These are phyloP conservation scores for Trypanosoma mega DNA, from an alignment of 208 protist genomes.

Conservation along the genomic window DNA sequence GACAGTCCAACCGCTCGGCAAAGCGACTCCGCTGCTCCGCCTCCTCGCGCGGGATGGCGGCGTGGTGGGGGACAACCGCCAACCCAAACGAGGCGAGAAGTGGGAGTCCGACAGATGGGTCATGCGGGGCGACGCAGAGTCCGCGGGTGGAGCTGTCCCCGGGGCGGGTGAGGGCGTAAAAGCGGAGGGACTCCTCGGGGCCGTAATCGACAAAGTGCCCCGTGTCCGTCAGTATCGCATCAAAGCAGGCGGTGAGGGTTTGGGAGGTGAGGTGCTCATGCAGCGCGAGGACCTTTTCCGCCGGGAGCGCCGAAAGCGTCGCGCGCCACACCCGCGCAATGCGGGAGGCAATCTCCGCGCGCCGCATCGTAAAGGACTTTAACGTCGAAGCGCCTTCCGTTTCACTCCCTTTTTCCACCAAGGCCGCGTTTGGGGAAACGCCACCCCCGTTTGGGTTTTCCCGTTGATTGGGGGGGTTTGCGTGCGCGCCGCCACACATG, in stretches of 20 bases:
- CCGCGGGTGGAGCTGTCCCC: too few relatives aligned
- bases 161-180: slow-evolving; percentile 69
- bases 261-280: slow-evolving; percentile 36
- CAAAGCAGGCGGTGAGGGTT: slow-evolving; percentile 61
- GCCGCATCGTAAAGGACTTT: neutral
- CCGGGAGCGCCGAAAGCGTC: slow-evolving; percentile 23
- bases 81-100: slow-evolving; percentile 50
- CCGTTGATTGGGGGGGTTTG: too few relatives aligned
- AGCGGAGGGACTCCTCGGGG: slow-evolving; percentile 35
- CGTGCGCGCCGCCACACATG: too few relatives aligned
- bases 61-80: slow-evolving; percentile 22
- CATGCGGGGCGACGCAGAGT: too few relatives aligned
- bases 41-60: slow-evolving; percentile 30
- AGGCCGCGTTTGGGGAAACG: neutral
- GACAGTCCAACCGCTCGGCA: slow-evolving; percentile 41
- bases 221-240: slow-evolving; percentile 50
- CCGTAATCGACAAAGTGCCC: slow-evolving; percentile 59
- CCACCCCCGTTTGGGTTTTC: neutral
- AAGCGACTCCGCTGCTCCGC: slow-evolving; percentile 36
- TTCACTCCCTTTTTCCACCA: neutral
- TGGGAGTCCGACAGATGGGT: too few relatives aligned
- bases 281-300: slow-evolving; percentile 20
- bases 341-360: slow-evolving; percentile 32
- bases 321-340: slow-evolving; percentile 55
- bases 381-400: neutral